Evolutionary conservation across 805 yeast species (phyloP), one percentile per base, ranked within the genome.

Genomic region (Starmera caribaea): DNA sequence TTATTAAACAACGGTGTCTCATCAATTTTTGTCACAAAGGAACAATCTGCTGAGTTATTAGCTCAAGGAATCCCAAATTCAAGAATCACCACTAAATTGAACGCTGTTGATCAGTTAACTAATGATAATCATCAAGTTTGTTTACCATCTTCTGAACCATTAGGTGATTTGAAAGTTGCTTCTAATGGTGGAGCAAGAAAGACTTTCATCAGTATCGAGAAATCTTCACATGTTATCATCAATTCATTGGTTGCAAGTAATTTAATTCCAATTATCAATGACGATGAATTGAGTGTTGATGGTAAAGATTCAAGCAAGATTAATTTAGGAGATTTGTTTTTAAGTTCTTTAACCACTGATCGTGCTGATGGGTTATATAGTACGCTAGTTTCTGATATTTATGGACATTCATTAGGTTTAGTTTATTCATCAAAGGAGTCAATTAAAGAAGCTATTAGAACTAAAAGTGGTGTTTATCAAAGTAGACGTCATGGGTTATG

Each of bases 401-500:
- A 78, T 41, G 79, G 84, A 42, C 80, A 79, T 41, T 78, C 89
- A 2, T 68, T 92, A 38, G 98, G 98, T 5, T 70, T 90, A 26
- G 97, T 90, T 9, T 92, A 88, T 64, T 90, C 97, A 0, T 86
- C 96, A 0, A 62, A 62, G 33, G 88, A 82, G 50, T 85, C 96
- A 29, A 77, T 92, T 52, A 63, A 73, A 34, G 89, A 83, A 51
- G 92, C 97, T 11, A 74, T 92, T 49, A 76, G 75, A 44, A 81
- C 85, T 16, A 73, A 76, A 37, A 77, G 85, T 9, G 98, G 98
- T 42, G 96, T 92, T 2, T 92, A 92, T 62, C 96, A 83, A 61
- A 86, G 96, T 8, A 80, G 98, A 52, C 79, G 82, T 53, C 79
- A 86, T 45, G 97, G 95, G 34, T 71, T 92, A 43, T 92, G 98